Evolutionary conservation across 116 monocot species (phyloP).

Genomic region (Phalaenopsis hybrid): DNA sequence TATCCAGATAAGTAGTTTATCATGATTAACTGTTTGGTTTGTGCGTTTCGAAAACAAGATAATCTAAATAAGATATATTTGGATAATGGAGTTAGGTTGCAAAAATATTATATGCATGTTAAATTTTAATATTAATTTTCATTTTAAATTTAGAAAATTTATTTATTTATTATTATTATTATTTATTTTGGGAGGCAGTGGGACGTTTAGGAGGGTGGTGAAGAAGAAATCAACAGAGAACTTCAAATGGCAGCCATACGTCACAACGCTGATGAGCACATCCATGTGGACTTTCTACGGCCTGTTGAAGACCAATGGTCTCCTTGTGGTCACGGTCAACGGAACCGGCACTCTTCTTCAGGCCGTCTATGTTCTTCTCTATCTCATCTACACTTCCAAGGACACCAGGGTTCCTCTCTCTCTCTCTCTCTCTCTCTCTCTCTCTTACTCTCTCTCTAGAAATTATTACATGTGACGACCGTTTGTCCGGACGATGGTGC

Average conservation of each 20-base stretch:
- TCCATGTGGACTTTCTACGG: conserved; percentile 77
- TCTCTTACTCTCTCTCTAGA: background rate
- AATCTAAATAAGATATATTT: too few species aligned
- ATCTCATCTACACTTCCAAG: conserved; percentile 48
- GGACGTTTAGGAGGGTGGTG: conserved; percentile 59
- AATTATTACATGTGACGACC: too few species aligned
- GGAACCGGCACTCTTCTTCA: conserved; percentile 49
- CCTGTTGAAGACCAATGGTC: conserved; percentile 49
- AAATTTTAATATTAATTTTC: too few species aligned
- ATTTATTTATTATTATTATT: too few species aligned
- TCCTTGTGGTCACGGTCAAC: conserved; percentile 71
- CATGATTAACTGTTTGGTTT: too few species aligned
- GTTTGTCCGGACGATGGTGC: too few species aligned
- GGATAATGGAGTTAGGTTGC: too few species aligned
- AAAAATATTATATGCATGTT: too few species aligned
- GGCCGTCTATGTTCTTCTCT: conserved; percentile 51
- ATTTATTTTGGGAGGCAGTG: conserved; percentile 11
- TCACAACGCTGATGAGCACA: conserved; percentile 61
- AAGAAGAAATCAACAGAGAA: conserved; percentile 59
- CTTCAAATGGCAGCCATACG: conserved; percentile 67
- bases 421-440: background rate
- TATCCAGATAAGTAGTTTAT: too few species aligned
- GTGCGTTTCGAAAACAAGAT: too few species aligned
- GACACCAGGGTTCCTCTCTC: conserved; percentile 32
- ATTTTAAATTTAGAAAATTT: too few species aligned